Evolutionary conservation across 1,139 yeast genomes (phyloP), one percentile per base, ranked within the genome.

Genomic region (Pichia sorboxylosa): DNA sequence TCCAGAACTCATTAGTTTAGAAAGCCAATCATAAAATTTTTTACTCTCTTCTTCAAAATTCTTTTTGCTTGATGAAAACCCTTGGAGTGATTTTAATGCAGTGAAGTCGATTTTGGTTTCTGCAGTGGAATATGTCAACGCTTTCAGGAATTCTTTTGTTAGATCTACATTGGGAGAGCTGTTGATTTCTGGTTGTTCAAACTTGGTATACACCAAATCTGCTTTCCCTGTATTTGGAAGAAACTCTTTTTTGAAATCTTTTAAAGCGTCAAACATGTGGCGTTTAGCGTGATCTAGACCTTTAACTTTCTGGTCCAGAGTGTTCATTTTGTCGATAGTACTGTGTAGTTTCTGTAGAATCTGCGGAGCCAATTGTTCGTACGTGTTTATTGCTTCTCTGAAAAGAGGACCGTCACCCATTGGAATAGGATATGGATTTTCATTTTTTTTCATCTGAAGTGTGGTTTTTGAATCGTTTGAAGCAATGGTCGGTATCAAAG

Each of bases 381-480:
- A 66, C 7, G 59, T 59, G 10, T 60, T 57, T 14, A 81, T 53
- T 0, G 73, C 58, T 22, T 69, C 73, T 31, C 92, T 59, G 48
- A 81, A 80, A 28, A 73, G 66, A 1, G 93, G 93, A 0, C 92
- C 92, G 48, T 81, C 93, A 37, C 74, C 80, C 47, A 61, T 58
- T 1, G 52, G 58, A 17, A 60, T 36, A 1, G 51, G 51, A 25
- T 44, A 49, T 7, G 53, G 53, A 26, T 42, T 46, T n/a, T n/a
- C 32, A n/a, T n/a, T n/a, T n/a, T n/a, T n/a, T n/a, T n/a, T n/a
- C n/a, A n/a, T n/a, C n/a, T n/a, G n/a, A n/a, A n/a, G n/a, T n/a
- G n/a, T n/a, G n/a, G n/a, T n/a, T n/a, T n/a, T n/a, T n/a, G n/a
- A n/a, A n/a, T n/a, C n/a, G n/a, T n/a, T n/a, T n/a, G n/a, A n/a